phyloP scores from a whole-genome alignment of 108 stramenopile genomes.

The Cyclotella kingstonii region DNA sequence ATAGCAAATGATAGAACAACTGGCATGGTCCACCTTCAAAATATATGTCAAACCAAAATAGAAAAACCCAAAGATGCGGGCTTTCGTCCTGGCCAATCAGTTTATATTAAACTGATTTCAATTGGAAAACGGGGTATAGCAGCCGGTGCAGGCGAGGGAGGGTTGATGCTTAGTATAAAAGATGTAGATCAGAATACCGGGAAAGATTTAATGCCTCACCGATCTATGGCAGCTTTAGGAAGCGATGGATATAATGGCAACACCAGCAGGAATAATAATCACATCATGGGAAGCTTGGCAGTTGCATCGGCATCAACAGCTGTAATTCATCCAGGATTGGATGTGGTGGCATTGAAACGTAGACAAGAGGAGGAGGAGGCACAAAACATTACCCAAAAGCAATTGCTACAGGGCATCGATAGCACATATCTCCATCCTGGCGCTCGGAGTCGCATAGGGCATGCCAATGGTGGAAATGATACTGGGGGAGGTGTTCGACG shows the following conservation, averaged over 20 bases:
- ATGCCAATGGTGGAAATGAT: conserved; percentile 3
- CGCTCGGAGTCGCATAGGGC: conserved; percentile 7
- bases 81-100: conserved; percentile 67
- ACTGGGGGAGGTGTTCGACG: conserved; percentile 44
- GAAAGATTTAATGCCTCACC: conserved; percentile 85
- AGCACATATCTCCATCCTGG: conserved; percentile 12
- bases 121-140: conserved; percentile 44
- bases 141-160: conserved; percentile 48
- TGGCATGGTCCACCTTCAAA: conserved; percentile 89
- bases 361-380: conserved; percentile 74
- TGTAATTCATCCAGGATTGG: conserved; percentile 86
- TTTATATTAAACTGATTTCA: conserved; percentile 91
- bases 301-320: conserved; percentile 49
- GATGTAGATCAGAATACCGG: conserved; percentile 95
- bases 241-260: no score
- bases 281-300: conserved; percentile 1
- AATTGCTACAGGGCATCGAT: conserved; percentile 32
- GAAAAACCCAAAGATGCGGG: conserved; percentile 55
- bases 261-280: conserved; percentile 18
- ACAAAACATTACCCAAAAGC: conserved; percentile 33
- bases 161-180: conserved; percentile 82
- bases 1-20: conserved; percentile 36
- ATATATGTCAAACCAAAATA: conserved; percentile 59
- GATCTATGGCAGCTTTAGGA: conserved; percentile 43
- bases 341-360: conserved; percentile 71